Base-by-base conservation (phyloP, 2,329 filamentous ascomycete species). In the Botrytis hyacinthi region DNA sequence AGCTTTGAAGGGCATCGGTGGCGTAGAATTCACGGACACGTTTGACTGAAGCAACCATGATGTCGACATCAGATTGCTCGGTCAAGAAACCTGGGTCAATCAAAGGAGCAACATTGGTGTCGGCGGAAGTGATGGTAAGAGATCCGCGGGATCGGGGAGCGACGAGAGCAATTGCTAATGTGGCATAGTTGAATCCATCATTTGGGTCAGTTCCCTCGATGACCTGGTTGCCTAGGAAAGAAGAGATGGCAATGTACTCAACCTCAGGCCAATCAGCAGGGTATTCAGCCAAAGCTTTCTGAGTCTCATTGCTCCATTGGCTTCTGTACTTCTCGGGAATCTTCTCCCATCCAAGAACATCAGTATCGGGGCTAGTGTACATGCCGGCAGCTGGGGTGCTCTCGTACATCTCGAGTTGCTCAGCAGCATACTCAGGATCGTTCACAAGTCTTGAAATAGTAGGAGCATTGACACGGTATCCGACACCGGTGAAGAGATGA, bases 31-130 rank as follows among this genome's bases (percentile, higher is more conserved):
- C 77, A 0, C 86, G 83, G 0, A 82, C 76, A 4, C 86, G 83
- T 69, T 82, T 83, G 75, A 84, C 84, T 0, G 81, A 78, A 0
- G 83, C 82, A 16, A 88, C 75, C 6, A 82, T 83, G 4, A 87
- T 78, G 22, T 86, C 83, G 37, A 82, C 76, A 59, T 88, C 86
- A 1, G 81, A 79, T 14, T 82, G 81, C 16, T 83, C 80, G 2
- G 79, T 79, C 1, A 88, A 79, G 81, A 83, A 88, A 75, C 84
- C 84, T 1, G 84, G 83, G 74, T 86, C 81, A 20, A 84, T 76
- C 22, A 75, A n/a, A 0, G 86, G 86, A 1, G 78, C 76, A 32
- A 83, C 81, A 0, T 76, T 74, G 0, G 79, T 82, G 22, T 82
- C 79, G n/a, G 77, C 70, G 0, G 82, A 83, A 0, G 70, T 68